Evolutionary conservation across 2,329 filamentous ascomycete species (phyloP).

Genomic region (Hortaea sp.): DNA sequence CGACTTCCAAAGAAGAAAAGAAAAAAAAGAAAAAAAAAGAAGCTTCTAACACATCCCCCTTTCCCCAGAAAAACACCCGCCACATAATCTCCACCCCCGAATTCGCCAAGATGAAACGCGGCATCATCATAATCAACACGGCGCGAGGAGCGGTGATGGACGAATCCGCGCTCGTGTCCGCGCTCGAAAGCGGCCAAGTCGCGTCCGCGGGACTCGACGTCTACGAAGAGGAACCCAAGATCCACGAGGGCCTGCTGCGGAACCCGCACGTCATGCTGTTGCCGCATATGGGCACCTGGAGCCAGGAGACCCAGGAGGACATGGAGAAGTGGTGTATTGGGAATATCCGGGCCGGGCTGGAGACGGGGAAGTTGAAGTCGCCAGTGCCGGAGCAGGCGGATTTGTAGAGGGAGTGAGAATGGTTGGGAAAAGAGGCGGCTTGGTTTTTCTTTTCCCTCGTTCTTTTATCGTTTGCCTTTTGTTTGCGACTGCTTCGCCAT

Average conservation of each 20-base stretch:
- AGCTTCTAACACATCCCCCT: background rate
- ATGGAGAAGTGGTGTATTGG: slow-evolving; percentile 52
- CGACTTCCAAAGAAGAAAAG: background rate
- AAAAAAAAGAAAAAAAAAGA: background rate
- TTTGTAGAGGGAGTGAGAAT: background rate
- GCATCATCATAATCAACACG: slow-evolving; percentile 48
- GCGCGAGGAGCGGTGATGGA: slow-evolving; percentile 48
- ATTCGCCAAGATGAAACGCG: slow-evolving; percentile 46
- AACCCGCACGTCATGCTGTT: slow-evolving; percentile 44
- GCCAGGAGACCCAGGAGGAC: slow-evolving; percentile 50
- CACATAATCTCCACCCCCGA: slow-evolving; percentile 44
- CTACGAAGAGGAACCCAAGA: slow-evolving; percentile 47
- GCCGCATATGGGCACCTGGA: slow-evolving; percentile 51
- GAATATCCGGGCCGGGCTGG: slow-evolving; percentile 47
- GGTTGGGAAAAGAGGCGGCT: too few species aligned
- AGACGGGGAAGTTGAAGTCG: slow-evolving; percentile 49
- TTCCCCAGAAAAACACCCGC: slow-evolving; percentile 28
- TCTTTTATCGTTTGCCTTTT: too few species aligned
- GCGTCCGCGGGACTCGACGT: slow-evolving; percentile 48
- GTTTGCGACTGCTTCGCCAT: too few species aligned
- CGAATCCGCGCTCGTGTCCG: slow-evolving; percentile 44
- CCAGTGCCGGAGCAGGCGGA: slow-evolving; percentile 47
- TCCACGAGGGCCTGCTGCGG: slow-evolving; percentile 41
- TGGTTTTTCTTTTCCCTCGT: too few species aligned
- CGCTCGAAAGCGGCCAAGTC: slow-evolving; percentile 45